Conservation (phyloP, 352 stramenopile genomes). For the Phytopythium chamaehyphon region DNA sequence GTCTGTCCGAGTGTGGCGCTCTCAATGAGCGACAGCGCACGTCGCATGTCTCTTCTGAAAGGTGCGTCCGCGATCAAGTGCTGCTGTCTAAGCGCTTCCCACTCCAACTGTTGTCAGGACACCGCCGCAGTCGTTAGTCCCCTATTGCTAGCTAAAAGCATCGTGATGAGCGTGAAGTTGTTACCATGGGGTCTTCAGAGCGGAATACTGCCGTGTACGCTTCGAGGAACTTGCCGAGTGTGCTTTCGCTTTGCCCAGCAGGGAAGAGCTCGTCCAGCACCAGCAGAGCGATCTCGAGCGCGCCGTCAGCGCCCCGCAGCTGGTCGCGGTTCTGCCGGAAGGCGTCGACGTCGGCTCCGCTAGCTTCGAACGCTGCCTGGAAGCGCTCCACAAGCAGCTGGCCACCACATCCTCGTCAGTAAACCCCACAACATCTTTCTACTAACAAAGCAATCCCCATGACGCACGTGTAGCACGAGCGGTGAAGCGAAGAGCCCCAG, state of each 20-base stretch:
- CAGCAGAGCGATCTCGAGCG: conserved; percentile 45
- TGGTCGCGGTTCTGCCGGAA: conserved; percentile 75
- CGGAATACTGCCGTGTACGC: conserved; percentile 51
- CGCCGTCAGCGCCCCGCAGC: conserved; percentile 48
- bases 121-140: too few relatives aligned
- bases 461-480: conserved; percentile 57
- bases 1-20: conserved; percentile 41
- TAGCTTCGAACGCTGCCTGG: conserved; percentile 36
- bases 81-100: conserved; percentile 40
- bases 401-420: neutral
- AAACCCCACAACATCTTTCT: neutral
- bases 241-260: too few relatives aligned
- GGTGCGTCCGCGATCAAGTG: conserved; percentile 33
- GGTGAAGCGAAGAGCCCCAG: conserved; percentile 47
- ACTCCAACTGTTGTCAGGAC: conserved; percentile 30
- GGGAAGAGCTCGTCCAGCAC: conserved; percentile 39
- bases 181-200: conserved; percentile 60
- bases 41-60: conserved; percentile 75
- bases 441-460: neutral
- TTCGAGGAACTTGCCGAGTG: conserved; percentile 29
- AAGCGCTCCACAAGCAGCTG: conserved; percentile 68
- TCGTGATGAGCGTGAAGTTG: too few relatives aligned
- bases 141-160: neutral
- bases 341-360: conserved; percentile 49
- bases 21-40: conserved; percentile 48